Percentiles rank a stretch among this genome's conserved stretches.
Evolutionary conservation across 371 early-diverging fungal genomes (phyloP).

Genomic region (Rhizopus delemar): DNA sequence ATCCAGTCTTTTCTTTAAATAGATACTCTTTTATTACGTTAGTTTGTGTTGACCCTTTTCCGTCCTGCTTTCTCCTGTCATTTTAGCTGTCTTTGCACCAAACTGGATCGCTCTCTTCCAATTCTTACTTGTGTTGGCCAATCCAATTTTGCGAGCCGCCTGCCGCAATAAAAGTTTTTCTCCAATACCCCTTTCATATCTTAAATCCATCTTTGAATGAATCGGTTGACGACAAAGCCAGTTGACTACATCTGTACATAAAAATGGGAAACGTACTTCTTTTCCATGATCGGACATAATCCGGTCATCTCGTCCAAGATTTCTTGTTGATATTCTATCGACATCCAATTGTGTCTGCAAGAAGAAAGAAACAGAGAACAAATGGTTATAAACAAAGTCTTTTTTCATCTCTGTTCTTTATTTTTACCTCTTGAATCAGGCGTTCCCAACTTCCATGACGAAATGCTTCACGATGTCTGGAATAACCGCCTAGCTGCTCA

Average conservation of each 20-base stretch:
- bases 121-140: slow-evolving; percentile 51
- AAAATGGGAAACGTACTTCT: slow-evolving; percentile 90
- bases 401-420: neutral
- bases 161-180: slow-evolving; percentile 88
- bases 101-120: slow-evolving; percentile 96
- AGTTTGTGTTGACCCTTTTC: slow-evolving; percentile 66
- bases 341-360: slow-evolving; percentile 80
- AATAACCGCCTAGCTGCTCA: slow-evolving; percentile 93
- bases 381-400: too few species aligned
- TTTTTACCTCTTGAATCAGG: slow-evolving; percentile 65
- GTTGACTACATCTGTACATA: slow-evolving; percentile 71
- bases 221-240: slow-evolving; percentile 74
- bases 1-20: slow-evolving; percentile 9
- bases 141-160: slow-evolving; percentile 62
- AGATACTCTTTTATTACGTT: slow-evolving; percentile 1
- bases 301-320: slow-evolving; percentile 92
- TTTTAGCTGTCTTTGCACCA: slow-evolving; percentile 93
- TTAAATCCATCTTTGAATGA: slow-evolving; percentile 78
- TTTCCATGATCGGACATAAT: slow-evolving; percentile 87
- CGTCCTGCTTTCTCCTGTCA: slow-evolving; percentile 65
- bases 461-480: slow-evolving; percentile 81
- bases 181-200: slow-evolving; percentile 81
- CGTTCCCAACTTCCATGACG: slow-evolving; percentile 63
- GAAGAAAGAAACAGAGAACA: neutral
- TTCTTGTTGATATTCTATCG: slow-evolving; percentile 80